Percentiles rank a stretch among this genome's conserved stretches.
These are phyloP conservation scores for Senecio squalidus DNA, from an alignment of 140 eudicot species.

Conservation along the genomic window DNA sequence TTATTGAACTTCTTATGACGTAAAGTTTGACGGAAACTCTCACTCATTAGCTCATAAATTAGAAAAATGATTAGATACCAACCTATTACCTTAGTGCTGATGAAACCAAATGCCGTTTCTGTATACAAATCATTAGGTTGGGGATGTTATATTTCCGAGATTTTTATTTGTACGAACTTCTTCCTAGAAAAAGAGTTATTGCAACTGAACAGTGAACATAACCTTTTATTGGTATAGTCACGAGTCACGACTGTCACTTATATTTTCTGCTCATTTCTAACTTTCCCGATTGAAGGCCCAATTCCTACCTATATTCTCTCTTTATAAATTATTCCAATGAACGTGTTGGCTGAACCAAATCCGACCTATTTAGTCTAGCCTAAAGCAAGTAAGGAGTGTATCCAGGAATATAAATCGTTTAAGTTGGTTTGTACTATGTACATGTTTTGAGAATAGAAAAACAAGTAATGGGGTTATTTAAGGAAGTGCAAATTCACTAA, in stretches of 20 bases:
- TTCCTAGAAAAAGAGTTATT: too few relatives aligned
- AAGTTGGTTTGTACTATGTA: background rate
- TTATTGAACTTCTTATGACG: background rate
- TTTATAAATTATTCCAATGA: background rate
- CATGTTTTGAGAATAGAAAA: background rate
- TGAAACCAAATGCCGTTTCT: too few relatives aligned
- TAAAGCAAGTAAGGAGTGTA: too few relatives aligned
- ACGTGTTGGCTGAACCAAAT: background rate
- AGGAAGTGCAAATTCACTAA: too few relatives aligned
- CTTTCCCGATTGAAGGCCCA: too few relatives aligned
- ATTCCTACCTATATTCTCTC: background rate
- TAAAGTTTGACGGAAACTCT: background rate
- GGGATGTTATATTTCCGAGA: too few relatives aligned
- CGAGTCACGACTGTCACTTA: background rate
- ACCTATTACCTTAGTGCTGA: background rate
- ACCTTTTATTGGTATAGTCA: too few relatives aligned
- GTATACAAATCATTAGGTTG: too few relatives aligned
- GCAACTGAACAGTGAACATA: too few relatives aligned
- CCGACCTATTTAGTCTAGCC: background rate
- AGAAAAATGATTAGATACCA: background rate
- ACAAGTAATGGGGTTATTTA: too few relatives aligned
- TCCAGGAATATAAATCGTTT: background rate
- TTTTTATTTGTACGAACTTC: too few relatives aligned
- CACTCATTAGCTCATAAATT: background rate
- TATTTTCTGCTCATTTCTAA: background rate